Conservation (phyloP, 2,329 filamentous ascomycete genomes). For the Botrytis pseudocinerea region DNA sequence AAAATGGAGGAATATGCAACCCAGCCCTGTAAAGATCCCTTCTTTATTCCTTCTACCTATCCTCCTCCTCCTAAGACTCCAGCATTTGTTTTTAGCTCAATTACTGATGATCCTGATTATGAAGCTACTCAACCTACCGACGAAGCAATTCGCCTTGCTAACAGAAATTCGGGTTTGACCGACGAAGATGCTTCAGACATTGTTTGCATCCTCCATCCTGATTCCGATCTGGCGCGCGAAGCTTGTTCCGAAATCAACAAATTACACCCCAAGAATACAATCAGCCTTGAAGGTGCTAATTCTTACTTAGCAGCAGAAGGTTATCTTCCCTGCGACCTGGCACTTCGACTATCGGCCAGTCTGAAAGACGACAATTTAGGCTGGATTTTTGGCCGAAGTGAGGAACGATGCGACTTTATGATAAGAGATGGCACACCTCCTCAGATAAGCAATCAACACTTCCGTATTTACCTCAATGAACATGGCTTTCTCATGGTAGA, state of each 20-base stretch:
- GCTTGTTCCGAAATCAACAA: conserved; percentile 58
- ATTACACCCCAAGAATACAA: conserved; percentile 58
- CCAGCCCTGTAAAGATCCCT: conserved; percentile 37
- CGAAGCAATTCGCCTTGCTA: conserved; percentile 76
- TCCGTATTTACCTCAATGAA: conserved; percentile 88
- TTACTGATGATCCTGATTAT: conserved; percentile 31
- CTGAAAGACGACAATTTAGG: conserved; percentile 69
- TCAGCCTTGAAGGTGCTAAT: conserved; percentile 51
- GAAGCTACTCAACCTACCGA: conserved; percentile 75
- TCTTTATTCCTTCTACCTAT: conserved; percentile 15
- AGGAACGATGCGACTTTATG: conserved; percentile 67
- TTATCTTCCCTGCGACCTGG: conserved; percentile 58
- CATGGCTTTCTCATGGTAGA: conserved; percentile 87
- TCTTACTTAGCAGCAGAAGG: conserved; percentile 32
- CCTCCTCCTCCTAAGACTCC: conserved; percentile 3
- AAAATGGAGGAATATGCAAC: conserved; percentile 38
- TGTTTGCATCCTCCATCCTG: conserved; percentile 82
- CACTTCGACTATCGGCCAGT: conserved; percentile 73
- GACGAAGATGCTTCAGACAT: conserved; percentile 85
- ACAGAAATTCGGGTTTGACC: conserved; percentile 79
- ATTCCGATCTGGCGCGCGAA: conserved; percentile 68
- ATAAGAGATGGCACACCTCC: conserved; percentile 66
- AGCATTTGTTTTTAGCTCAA: conserved; percentile 2
- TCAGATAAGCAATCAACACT: conserved; percentile 91
- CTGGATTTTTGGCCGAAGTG: conserved; percentile 84